Percentiles rank a stretch among this genome's conserved stretches.
Evolutionary conservation across 306 rosid species (phyloP).

Genomic region (Fragaria iinumae): DNA sequence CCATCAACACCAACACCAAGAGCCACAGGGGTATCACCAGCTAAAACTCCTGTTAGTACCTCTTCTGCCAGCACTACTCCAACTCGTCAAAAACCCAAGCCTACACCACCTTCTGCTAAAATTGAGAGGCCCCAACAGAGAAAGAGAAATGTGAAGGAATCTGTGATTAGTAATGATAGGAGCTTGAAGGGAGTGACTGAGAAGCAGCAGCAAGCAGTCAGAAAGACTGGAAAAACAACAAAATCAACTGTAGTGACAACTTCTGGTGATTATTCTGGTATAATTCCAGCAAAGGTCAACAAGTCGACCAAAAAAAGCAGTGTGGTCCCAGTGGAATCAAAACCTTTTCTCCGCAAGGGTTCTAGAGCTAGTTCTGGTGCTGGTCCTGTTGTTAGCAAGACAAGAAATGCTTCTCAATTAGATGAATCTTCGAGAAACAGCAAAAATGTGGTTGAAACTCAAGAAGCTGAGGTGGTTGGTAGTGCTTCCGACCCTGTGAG

Average conservation of each 20-base stretch:
- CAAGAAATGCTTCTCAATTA: slow-evolving; percentile 45
- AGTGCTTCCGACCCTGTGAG: slow-evolving; percentile 49
- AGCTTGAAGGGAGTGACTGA: slow-evolving; percentile 50
- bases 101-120: slow-evolving; percentile 41
- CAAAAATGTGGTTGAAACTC: slow-evolving; percentile 45
- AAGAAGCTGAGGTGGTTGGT: slow-evolving; percentile 46
- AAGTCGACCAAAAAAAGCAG: slow-evolving; percentile 88
- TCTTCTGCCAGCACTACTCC: slow-evolving; percentile 63
- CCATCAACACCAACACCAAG: slow-evolving; percentile 70
- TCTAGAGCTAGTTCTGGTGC: slow-evolving; percentile 51
- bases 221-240: slow-evolving; percentile 49
- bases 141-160: slow-evolving; percentile 61
- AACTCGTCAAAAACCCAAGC: slow-evolving; percentile 48
- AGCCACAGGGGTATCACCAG: slow-evolving; percentile 57
- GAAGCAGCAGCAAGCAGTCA: slow-evolving; percentile 47
- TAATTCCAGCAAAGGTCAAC: slow-evolving; percentile 50
- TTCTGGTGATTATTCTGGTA: slow-evolving; percentile 51
- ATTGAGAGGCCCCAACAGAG: slow-evolving; percentile 52
- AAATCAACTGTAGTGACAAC: slow-evolving; percentile 48
- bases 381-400: slow-evolving; percentile 50
- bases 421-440: slow-evolving; percentile 46
- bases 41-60: slow-evolving; percentile 43
- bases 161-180: slow-evolving; percentile 35
- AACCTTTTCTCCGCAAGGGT: slow-evolving; percentile 86
- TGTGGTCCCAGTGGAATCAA: slow-evolving; percentile 90